Base-by-base conservation (phyloP, 83 land plant species). In the Isoetes engelmannii region DNA sequence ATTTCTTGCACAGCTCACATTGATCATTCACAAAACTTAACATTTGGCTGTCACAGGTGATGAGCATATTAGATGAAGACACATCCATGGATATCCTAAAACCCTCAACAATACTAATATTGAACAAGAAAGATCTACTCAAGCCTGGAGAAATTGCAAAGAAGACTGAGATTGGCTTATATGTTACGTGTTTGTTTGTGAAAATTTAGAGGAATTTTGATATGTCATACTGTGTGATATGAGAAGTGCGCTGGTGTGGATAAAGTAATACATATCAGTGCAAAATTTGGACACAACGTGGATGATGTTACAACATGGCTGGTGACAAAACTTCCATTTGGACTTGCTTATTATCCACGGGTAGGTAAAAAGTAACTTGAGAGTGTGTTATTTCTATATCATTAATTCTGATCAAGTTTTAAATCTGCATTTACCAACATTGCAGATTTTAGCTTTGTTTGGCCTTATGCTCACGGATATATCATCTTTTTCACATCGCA, bases 131-230 rank as follows among this genome's bases (percentile, higher is more conserved):
- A 69, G 98, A 94, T 72, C 76, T 87, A 37, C 83, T 90, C 5
- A 94, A 90, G 69, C 98, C 96, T 59, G 96, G 97, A 21, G 98
- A 94, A 82, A 86, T 94, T 69, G 83, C 86, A 50, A 90, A 90
- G 76, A 91, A 75, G 67, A 63, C 77, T 49, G 85, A 90, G 97
- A 96, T 93, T 45, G 44, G 48, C 46, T 7, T 64, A 19, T 45
- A 0, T 20, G 19, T 58, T 37, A 53, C 44, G 5, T 72, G 48
- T 20, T 15, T 43, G 44, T 62, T 6, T 61, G 63, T 44, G 44
- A n/a, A 15, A 28, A 28, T 28, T 8, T 0, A 7, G 10, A 19
- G 18, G 62, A 0, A 2, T 8, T 59, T 12, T 1, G 1, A 19
- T 8, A 19, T 59, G 28, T 59, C 3, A 59, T 59, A 59, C 28